These are phyloP conservation scores for Circinella umbellata DNA, from an alignment of 371 early-diverging fungal genomes.

Conservation along the genomic window DNA sequence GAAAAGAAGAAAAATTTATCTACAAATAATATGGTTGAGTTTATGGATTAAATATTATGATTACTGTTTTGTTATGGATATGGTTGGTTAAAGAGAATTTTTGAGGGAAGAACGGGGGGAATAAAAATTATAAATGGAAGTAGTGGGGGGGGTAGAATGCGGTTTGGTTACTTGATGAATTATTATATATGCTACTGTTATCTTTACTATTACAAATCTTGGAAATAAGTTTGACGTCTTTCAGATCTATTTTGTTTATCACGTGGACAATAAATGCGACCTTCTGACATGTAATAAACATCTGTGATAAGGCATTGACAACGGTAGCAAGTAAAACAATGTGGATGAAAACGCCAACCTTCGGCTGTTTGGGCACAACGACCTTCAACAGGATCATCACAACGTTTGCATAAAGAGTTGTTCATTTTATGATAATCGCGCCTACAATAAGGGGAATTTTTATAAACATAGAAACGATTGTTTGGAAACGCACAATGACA, in stretches of 20 bases:
- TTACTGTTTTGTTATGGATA: too few species aligned
- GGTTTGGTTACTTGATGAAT: too few species aligned
- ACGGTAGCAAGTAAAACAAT: constrained; percentile 29
- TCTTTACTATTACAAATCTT: constrained; percentile 4
- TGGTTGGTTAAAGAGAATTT: too few species aligned
- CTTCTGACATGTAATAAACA: constrained; percentile 71
- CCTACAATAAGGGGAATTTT: constrained; percentile 73
- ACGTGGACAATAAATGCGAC: constrained; percentile 66
- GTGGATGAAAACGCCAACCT: constrained; percentile 41
- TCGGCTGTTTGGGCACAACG: constrained; percentile 77
- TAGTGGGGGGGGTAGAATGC: too few species aligned
- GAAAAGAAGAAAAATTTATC: too few species aligned
- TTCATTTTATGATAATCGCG: constrained; percentile 79
- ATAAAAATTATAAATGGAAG: not conserved
- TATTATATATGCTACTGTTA: too few species aligned
- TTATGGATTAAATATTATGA: too few species aligned
- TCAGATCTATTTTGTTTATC: constrained; percentile 57
- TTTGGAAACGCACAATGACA: constrained; percentile 72
- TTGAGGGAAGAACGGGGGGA: too few species aligned
- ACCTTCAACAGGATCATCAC: constrained; percentile 80
- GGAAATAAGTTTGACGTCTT: constrained; percentile 60
- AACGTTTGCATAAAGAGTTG: constrained; percentile 74
- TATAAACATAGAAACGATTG: constrained; percentile 78
- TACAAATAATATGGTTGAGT: not conserved
- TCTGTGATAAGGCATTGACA: constrained; percentile 67